phyloP scores from a whole-genome alignment of 2,329 filamentous ascomycete genomes.

The Trichoderma harzianum region DNA sequence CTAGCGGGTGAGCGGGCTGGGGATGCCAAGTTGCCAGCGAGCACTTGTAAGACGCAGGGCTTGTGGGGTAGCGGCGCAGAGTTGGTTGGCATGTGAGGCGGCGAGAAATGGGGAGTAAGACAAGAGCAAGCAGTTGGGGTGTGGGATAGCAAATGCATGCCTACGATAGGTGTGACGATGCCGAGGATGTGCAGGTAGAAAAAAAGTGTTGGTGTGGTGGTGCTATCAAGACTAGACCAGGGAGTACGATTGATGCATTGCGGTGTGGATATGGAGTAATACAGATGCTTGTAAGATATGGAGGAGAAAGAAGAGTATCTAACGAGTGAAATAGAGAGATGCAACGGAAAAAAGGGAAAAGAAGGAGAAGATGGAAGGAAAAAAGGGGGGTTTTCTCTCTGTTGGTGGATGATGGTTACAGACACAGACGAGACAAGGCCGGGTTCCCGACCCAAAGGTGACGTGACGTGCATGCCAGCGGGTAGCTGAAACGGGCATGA shows the following conservation, averaged over 20 bases:
- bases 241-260: neutral
- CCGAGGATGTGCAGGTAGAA: neutral
- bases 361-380: neutral
- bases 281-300: neutral
- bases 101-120: neutral
- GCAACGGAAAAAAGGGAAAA: neutral
- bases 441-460: constrained; percentile 1
- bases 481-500: constrained; percentile 11
- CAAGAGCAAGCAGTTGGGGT: neutral
- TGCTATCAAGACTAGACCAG: neutral
- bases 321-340: neutral
- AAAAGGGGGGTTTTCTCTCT: neutral
- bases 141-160: neutral
- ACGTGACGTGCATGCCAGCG: constrained; percentile 16
- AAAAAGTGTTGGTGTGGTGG: neutral
- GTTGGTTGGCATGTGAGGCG: constrained; percentile 12
- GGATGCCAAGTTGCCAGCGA: constrained; percentile 1
- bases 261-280: neutral
- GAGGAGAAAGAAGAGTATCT: no score
- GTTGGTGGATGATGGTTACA: neutral
- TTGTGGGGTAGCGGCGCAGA: neutral
- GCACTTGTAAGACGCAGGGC: constrained; percentile 5
- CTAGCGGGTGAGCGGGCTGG: neutral
- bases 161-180: neutral
- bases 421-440: neutral